Base-by-base conservation (phyloP, 345 rosid genomes). In the Geranium rotundifolium region DNA sequence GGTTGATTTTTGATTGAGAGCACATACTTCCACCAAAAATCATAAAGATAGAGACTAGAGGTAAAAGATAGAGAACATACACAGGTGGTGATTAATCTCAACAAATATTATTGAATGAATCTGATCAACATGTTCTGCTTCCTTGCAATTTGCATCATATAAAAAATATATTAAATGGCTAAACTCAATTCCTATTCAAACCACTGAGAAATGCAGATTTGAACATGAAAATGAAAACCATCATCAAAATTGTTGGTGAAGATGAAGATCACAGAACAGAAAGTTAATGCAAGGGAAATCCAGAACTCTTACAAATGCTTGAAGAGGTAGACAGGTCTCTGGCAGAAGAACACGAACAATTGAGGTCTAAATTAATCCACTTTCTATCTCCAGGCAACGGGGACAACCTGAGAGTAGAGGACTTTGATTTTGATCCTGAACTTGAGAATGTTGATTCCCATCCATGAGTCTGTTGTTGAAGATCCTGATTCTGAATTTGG, bases 291-390 rank as follows among this genome's bases (percentile, higher is more conserved):
- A 67, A 59, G 5, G 55, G 66, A 56, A 65, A 65, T 46, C 61
- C 23, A 55, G 71, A 73, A 62, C 62, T 79, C 13, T 37, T 70
- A 29, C 58, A 37, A 63, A 67, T 65, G 72, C 71, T 81, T 20
- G 80, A 69, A 69, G 80, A 72, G 52, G 61, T 84, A 41, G 67
- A 55, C 56, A 59, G 64, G 49, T 76, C 70, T 31, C 66, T 84
- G 31, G 84, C 78, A 23, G 70, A 69, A 57, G 65, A 70, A 56
- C 70, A 67, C 60, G 75, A 74, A 18, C 67, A 70, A 58, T 60
- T 76, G 68, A 71, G 65, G 74, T 69, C 72, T 16, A 55, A 74
- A 57, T 71, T 74, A 19, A 29, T 5, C 15, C 50, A 15, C 55
- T 5, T 19, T 16, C 14, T 63, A 31, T 58, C 16, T 62, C 63